Evolutionary conservation across 2,329 filamentous ascomycete genomes (phyloP), one percentile per base, ranked within the genome.

Genomic region (Trichoderma sp.): DNA sequence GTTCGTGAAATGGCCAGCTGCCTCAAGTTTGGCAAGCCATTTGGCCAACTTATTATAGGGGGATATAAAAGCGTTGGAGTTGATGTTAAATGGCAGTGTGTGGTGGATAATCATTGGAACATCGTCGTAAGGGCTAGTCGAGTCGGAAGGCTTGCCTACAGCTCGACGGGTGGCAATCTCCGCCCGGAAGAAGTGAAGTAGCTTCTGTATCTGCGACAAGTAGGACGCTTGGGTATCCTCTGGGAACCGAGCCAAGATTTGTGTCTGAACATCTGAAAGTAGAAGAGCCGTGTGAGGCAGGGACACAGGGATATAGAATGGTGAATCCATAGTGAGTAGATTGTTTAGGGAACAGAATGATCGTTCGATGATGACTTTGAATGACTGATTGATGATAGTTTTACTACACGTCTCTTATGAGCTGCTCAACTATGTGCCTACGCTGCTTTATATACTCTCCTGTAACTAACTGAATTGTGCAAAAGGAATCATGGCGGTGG

Each of bases 211-310:
- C 22, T 58, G n/a, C n/a, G 5, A 25, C 22, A 42, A 29, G 13
- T 58, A 58, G 2, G 2, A 10, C 12, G 19, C 10, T 10, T 58
- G 56, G 9, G 6, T 37, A 6, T 64, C 59, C 3, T n/a, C 4
- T 4, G 32, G 22, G 39, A 64, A 64, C 10, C 59, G 45, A 15
- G n/a, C 10, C n/a, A 64, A 9, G 22, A 64, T 64, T 5, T 64
- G 59, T n/a, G 59, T 64, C 27, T 64, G 59, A 17, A 64, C 45
- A 25, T 64, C 59, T n/a, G 59, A 64, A 27, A 64, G 39, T 19
- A 64, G 45, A 5, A 64, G 32, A 27, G 59, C 59, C 29, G 59
- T 65, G 35, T 42, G 57, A 29, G 57, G 6, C 10, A 60, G 27
- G 19, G 17, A 22, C 10, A 60, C 57, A 13, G 57, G 57, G n/a